Evolutionary conservation across 495 filamentous ascomycete genomes (phyloP), one percentile per base, ranked within the genome.

Genomic region (Talaromyces adpressus): DNA sequence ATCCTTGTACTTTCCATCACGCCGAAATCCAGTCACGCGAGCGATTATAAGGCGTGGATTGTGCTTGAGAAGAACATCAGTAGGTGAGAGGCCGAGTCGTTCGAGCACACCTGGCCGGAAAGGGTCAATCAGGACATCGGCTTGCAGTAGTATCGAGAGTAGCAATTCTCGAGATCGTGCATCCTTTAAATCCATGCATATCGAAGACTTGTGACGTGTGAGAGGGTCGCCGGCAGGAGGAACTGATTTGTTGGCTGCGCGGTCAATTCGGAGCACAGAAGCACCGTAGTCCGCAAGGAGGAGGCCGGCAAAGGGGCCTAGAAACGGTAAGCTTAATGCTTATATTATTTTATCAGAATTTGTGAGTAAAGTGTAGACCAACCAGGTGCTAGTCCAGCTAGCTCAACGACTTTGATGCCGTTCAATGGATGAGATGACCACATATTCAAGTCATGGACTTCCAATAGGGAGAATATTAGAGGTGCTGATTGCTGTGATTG

Each of bases 51-150:
- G 75, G 2, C 87, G 81, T n/a, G 88, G 88, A 68, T 96, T 97
- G 2, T 77, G 41, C 57, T 83, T 79, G 2, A 92, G 77, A 2
- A 87, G 79, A 3, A 85, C 79, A 25, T 80, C 74, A 4, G 67
- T 67, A 0, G 93, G 92, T 0, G 84, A 84, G 0, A 97, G 84
- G 12, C 86, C 86, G 14, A 94, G 86, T 51, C 87, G 88, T 72
- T 97, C 93, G 14, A 98, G 82, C 6, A 95, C 90, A 14, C 91
- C 91, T 0, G 93, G 93, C 0, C 93, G 90, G 79, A 89, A 97
- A 5, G 93, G 93, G 73, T 98, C 93, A 68, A 98, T 93, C 14
- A 97, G 74, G 47, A 97, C 77, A 72, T 97, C 92, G 57, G 87
- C 84, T 14, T 75, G 68, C 3, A 73, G 70, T 11, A 88, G 77